Conservation (phyloP, 176 grass and related monocot species). For the Saccharum spontaneum region DNA sequence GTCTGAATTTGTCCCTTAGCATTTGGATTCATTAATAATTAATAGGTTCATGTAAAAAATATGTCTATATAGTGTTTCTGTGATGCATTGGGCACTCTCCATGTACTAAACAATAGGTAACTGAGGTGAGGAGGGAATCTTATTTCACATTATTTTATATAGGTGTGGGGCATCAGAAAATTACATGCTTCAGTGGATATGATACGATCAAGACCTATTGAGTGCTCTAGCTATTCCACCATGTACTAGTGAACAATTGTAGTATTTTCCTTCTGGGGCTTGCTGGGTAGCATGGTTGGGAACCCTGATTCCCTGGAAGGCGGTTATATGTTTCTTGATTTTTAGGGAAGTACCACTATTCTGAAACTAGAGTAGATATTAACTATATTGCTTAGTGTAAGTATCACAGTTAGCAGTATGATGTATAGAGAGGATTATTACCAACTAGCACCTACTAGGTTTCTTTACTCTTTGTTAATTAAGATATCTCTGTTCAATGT, state of each 20-base stretch:
- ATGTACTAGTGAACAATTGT: neutral
- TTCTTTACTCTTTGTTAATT: neutral
- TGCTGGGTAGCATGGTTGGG: neutral
- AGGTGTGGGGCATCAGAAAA: too few relatives aligned
- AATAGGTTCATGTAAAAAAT: too few relatives aligned
- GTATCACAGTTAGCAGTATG: neutral
- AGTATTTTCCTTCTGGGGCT: neutral
- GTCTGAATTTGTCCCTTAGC: too few relatives aligned
- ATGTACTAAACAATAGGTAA: too few relatives aligned
- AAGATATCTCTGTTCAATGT: neutral
- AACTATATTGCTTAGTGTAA: neutral
- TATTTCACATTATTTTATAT: too few relatives aligned
- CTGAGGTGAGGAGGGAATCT: too few relatives aligned
- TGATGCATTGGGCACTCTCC: too few relatives aligned
- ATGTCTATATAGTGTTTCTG: too few relatives aligned
- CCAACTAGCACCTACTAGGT: neutral
- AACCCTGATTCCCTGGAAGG: neutral
- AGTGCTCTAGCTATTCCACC: neutral
- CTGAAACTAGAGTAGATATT: neutral
- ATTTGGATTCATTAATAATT: too few relatives aligned
- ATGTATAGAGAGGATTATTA: neutral
- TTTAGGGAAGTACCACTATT: neutral
- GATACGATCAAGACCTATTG: neutral
- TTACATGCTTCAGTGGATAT: neutral
- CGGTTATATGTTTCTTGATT: neutral